These are phyloP conservation scores for Pascua guehoae DNA, from an alignment of 1,284 basidiomycete genomes.

Conservation along the genomic window DNA sequence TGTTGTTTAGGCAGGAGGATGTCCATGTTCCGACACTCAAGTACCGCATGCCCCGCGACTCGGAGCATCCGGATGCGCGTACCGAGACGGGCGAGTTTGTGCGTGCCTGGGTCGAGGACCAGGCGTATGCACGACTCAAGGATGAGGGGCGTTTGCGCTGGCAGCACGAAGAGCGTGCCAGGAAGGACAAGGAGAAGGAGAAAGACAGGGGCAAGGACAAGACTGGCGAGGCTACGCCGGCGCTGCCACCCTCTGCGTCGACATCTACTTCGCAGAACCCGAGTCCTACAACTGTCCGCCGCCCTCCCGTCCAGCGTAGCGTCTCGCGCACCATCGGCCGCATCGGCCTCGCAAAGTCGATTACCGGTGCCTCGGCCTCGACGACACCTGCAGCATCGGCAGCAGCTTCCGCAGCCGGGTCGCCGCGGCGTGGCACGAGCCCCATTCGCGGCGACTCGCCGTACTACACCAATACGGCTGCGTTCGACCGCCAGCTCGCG, in stretches of 20 bases:
- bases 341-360: slow-evolving; percentile 2
- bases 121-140: slow-evolving; percentile 8
- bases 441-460: slow-evolving; percentile 9
- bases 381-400: not conserved
- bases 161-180: slow-evolving; percentile 7
- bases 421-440: not conserved
- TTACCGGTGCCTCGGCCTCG: not conserved
- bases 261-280: not conserved
- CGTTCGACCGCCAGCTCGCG: slow-evolving; percentile 6
- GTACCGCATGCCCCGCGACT: slow-evolving; percentile 19
- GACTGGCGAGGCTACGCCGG: too few relatives aligned
- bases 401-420: not conserved
- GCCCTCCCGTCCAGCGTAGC: not conserved
- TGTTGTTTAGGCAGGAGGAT: slow-evolving; percentile 9
- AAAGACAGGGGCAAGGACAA: not conserved
- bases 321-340: slow-evolving; percentile 5
- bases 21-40: slow-evolving; percentile 13
- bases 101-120: slow-evolving; percentile 14
- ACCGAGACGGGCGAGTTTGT: slow-evolving; percentile 9
- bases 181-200: not conserved
- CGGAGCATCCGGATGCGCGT: slow-evolving; percentile 19
- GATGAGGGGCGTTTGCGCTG: slow-evolving; percentile 10
- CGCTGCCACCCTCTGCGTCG: too few relatives aligned
- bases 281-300: not conserved
- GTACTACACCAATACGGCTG: slow-evolving; percentile 7